These are phyloP conservation scores for Botryotinia calthae DNA, from an alignment of 2,329 filamentous ascomycete species.

Conservation along the genomic window DNA sequence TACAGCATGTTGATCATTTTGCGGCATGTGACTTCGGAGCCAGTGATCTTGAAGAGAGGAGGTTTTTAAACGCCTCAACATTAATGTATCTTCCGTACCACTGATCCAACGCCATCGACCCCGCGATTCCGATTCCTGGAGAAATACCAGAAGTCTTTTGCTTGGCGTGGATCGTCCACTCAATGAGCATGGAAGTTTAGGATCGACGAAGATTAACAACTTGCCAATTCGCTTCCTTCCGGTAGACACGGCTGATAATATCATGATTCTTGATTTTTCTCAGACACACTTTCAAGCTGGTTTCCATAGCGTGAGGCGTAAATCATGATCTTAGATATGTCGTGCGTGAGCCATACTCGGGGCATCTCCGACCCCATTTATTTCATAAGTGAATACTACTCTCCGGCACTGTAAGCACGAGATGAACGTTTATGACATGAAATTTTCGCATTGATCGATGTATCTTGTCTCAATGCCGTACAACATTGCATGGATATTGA, in stretches of 20 bases:
- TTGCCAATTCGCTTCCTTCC: background rate
- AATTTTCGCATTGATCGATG: background rate
- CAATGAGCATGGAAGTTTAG: background rate
- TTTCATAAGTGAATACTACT: background rate
- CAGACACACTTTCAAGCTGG: background rate
- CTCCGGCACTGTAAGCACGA: background rate
- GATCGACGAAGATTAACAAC: background rate
- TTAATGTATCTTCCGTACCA: background rate
- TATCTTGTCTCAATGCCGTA: background rate
- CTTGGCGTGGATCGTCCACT: background rate
- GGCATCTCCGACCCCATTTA: conserved; percentile 2
- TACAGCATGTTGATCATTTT: conserved; percentile 4
- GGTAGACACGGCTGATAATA: conserved; percentile 3
- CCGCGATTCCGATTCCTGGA: conserved; percentile 9
- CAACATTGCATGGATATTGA: background rate
- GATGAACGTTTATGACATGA: background rate
- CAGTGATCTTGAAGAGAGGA: background rate
- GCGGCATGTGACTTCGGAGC: conserved; percentile 7
- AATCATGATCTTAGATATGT: conserved; percentile 6
- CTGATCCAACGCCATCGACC: conserved; percentile 4
- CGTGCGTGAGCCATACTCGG: conserved; percentile 10
- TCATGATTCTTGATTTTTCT: background rate
- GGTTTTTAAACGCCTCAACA: background rate
- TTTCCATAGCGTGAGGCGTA: background rate
- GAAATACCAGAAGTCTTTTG: background rate